These are phyloP conservation scores for Achaetomium macrosporum DNA, from an alignment of 2,329 filamentous ascomycete genomes.

Conservation along the genomic window DNA sequence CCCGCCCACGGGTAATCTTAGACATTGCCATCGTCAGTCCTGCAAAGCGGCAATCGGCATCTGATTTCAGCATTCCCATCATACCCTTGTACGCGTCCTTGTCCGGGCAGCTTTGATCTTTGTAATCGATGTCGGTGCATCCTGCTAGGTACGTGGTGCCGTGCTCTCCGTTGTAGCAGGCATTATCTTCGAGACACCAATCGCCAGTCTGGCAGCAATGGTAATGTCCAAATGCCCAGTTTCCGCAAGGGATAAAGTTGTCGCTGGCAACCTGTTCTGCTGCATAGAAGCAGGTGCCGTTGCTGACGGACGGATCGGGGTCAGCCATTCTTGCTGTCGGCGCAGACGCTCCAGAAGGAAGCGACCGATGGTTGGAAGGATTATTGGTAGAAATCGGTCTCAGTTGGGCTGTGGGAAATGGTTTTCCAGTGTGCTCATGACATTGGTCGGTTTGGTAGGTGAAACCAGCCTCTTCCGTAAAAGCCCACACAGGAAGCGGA, in stretches of 20 bases:
- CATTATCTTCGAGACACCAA: conserved; percentile 26
- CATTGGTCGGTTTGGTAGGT: too few species aligned
- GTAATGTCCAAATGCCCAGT: conserved; percentile 27
- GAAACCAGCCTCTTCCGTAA: too few species aligned
- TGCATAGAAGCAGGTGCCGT: conserved; percentile 31
- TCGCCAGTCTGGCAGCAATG: conserved; percentile 32
- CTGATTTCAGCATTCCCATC: not conserved
- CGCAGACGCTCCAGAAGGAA: too few species aligned
- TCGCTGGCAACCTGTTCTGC: conserved; percentile 10
- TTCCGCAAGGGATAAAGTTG: conserved; percentile 32
- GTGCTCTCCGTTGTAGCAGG: conserved; percentile 26
- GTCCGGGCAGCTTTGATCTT: conserved; percentile 30
- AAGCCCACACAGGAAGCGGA: too few species aligned
- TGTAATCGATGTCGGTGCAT: conserved; percentile 32
- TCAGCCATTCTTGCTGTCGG: conserved; percentile 7
- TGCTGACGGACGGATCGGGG: conserved; percentile 25
- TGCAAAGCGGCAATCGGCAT: not conserved
- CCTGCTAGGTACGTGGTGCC: conserved; percentile 34
- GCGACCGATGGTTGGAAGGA: too few species aligned
- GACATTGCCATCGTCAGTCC: not conserved
- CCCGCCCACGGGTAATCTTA: conserved; percentile 28
- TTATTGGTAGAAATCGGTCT: too few species aligned
- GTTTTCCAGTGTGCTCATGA: too few species aligned
- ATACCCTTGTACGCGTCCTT: conserved; percentile 24
- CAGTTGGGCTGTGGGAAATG: too few species aligned